Base-by-base conservation (phyloP, 306 rosid species). In the Hippophae gyantsensis region DNA sequence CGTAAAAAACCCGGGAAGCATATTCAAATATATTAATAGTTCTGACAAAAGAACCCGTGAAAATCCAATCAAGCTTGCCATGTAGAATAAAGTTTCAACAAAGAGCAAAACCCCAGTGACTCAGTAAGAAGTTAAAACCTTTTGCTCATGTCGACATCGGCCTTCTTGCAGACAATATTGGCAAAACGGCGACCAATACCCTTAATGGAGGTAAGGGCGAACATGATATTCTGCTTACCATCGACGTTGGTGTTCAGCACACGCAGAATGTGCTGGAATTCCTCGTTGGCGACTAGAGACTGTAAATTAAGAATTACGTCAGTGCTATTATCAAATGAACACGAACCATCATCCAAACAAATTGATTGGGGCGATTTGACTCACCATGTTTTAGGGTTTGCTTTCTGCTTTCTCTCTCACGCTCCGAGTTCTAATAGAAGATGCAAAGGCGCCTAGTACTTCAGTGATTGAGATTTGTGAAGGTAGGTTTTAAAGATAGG, bases 251-350 rank as follows among this genome's bases (percentile, higher is more conserved):
- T 82, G 66, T 82, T 82, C 61, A 72, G 73, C 65, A 82, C 84
- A 82, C 87, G 87, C 60, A 82, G 74, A 72, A 82, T 82, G 79
- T 78, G 87, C 73, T 82, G 87, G 54, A 82, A 82, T 7, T 82
- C 87, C 63, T 82, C 87, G 61, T 82, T 78, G 27, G 87, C 82
- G 9, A 82, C 84, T 48, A 82, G 77, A 67, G 87, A 75, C 87
- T 82, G 61, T 72, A 64, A 58, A 51, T 32, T 42, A 9, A 56
- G 18, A 32, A 32, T 4, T 2, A 32, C 38, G 38, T 32, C 38
- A 32, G 5, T 2, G 38, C 38, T 32, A 32, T 32, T 32, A 32
- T 32, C 38, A 32, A 32, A 32, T 32, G 38, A 32, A 1, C 38
- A 32, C 1, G 2, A 13, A 2, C 26, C 18, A 23, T 47, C 2